A percentile compares a stretch with the other conserved stretches of the same genome.
Evolutionary conservation across 345 rosid genomes (phyloP).

Genomic region (Aurinia saxatilis): DNA sequence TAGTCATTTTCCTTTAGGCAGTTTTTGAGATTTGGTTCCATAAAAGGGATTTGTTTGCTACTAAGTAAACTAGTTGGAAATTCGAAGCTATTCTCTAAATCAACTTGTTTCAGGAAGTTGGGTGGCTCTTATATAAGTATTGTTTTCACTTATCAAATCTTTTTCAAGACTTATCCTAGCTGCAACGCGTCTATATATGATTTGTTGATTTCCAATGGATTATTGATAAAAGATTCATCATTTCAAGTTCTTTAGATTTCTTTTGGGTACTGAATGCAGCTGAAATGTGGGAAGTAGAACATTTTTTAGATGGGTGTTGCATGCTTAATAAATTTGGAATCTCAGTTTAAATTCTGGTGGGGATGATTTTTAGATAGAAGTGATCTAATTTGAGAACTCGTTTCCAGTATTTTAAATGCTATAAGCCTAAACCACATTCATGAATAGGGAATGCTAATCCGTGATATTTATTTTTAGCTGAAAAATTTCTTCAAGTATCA

Average conservation of each 20-base stretch:
- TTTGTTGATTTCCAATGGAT: background rate
- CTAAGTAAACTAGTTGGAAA: background rate
- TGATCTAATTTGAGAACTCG: too few species aligned
- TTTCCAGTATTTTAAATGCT: too few species aligned
- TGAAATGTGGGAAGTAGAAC: background rate
- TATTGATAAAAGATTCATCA: background rate
- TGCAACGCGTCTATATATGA: background rate
- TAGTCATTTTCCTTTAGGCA: background rate
- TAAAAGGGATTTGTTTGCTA: background rate
- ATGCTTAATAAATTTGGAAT: background rate
- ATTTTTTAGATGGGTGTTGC: background rate
- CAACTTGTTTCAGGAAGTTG: too few species aligned
- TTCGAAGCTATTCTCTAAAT: too few species aligned
- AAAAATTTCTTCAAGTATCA: too few species aligned
- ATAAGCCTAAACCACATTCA: too few species aligned
- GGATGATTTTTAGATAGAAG: background rate
- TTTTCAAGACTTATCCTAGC: background rate
- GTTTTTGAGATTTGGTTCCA: background rate
- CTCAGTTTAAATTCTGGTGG: background rate
- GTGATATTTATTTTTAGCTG: too few species aligned
- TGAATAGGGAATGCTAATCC: too few species aligned
- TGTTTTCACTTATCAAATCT: background rate
- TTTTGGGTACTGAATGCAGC: background rate
- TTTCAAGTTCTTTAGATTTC: background rate
- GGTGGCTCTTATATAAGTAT: background rate